Evolutionary conservation across 306 rosid species (phyloP).

Genomic region (Quercus engelmannii): DNA sequence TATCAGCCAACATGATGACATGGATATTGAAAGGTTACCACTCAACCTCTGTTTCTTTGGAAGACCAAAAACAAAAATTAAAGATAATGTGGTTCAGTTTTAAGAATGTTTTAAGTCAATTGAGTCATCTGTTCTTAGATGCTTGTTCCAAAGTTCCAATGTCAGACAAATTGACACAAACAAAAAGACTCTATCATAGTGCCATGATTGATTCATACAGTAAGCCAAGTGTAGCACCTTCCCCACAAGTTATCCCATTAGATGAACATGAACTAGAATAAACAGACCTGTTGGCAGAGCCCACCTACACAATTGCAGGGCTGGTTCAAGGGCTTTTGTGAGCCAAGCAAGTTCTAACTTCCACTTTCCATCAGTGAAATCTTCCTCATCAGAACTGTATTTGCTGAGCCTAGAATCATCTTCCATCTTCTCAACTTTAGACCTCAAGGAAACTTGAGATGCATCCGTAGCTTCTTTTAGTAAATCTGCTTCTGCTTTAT

Average conservation of each 20-base stretch:
- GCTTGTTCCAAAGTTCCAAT: not conserved
- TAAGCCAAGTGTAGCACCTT: slow-evolving; percentile 8
- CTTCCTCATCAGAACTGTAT: slow-evolving; percentile 50
- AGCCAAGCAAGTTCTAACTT: slow-evolving; percentile 84
- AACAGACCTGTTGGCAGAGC: slow-evolving; percentile 86
- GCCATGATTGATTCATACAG: not conserved
- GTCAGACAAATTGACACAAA: not conserved
- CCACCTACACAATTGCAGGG: slow-evolving; percentile 84
- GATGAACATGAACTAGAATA: slow-evolving; percentile 24
- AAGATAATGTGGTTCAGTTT: not conserved
- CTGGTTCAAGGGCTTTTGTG: slow-evolving; percentile 81
- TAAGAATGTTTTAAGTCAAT: not conserved
- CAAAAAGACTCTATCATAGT: not conserved
- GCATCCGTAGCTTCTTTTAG: slow-evolving; percentile 28
- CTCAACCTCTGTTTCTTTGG: not conserved
- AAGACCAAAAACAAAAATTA: too few relatives aligned
- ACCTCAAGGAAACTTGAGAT: slow-evolving; percentile 33
- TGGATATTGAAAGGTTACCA: slow-evolving; percentile 7
- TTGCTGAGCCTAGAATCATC: slow-evolving; percentile 29
- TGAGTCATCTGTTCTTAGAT: not conserved
- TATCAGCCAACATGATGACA: slow-evolving; percentile 19
- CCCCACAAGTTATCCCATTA: slow-evolving; percentile 8
- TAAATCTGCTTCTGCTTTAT: slow-evolving; percentile 43
- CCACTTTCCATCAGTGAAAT: slow-evolving; percentile 52
- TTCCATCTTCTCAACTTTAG: slow-evolving; percentile 31